phyloP scores from a whole-genome alignment of 257 asterid genomes.

The Nicotiana benthamiana region DNA sequence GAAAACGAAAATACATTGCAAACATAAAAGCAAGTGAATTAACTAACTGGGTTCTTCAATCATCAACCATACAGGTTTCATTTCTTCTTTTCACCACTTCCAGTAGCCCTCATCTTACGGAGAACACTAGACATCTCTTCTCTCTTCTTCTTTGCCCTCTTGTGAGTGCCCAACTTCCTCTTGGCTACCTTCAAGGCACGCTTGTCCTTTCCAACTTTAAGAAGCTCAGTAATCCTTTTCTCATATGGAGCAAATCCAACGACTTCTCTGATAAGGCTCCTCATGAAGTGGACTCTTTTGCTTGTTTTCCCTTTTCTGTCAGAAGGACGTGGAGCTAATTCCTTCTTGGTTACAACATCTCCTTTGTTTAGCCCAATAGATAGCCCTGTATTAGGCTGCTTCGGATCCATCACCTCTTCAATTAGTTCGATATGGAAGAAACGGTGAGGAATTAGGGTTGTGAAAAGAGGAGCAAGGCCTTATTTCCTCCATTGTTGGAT shows the following conservation, averaged over 20 bases:
- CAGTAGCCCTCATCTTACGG: slow-evolving; percentile 43
- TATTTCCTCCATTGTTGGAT: no score
- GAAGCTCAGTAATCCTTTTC: slow-evolving; percentile 59
- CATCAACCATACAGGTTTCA: background rate
- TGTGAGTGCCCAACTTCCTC: slow-evolving; percentile 60
- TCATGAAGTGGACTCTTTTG: slow-evolving; percentile 5
- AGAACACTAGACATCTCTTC: slow-evolving; percentile 68
- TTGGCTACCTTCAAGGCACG: slow-evolving; percentile 46
- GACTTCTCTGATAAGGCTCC: slow-evolving; percentile 7
- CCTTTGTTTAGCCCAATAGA: slow-evolving; percentile 45
- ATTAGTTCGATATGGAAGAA: background rate
- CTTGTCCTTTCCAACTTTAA: slow-evolving; percentile 27
- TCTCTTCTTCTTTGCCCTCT: slow-evolving; percentile 69
- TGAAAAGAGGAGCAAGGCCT: background rate
- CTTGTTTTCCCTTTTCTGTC: slow-evolving; percentile 34
- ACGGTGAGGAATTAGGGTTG: background rate
- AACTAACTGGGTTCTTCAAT: background rate
- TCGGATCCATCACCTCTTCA: slow-evolving; percentile 36
- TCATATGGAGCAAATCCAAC: slow-evolving; percentile 61
- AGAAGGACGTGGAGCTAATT: slow-evolving; percentile 42
- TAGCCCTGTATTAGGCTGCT: slow-evolving; percentile 38
- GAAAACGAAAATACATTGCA: background rate
- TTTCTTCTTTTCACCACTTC: slow-evolving; percentile 27
- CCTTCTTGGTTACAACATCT: slow-evolving; percentile 40
- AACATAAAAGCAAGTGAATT: background rate